These are phyloP conservation scores for Gonium pectorale DNA, from an alignment of 139 green algal species.

Conservation along the genomic window DNA sequence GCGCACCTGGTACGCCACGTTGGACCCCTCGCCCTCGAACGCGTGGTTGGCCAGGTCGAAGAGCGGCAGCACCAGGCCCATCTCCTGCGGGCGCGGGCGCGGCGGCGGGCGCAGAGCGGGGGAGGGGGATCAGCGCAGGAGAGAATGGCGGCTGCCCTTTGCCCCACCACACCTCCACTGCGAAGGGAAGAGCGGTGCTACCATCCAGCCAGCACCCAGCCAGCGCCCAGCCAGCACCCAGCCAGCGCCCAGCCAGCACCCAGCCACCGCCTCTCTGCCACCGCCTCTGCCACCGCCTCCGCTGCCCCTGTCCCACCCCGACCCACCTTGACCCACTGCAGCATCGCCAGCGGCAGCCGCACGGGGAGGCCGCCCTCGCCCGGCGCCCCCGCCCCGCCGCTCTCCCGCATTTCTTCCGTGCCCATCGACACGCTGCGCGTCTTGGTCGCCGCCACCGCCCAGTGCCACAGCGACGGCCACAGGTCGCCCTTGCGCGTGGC, in stretches of 20 bases:
- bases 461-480: slow-evolving; percentile 32
- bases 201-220: neutral
- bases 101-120: neutral
- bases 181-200: too few relatives aligned
- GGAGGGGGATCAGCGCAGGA: neutral
- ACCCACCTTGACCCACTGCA: slow-evolving; percentile 19
- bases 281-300: neutral
- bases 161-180: too few relatives aligned
- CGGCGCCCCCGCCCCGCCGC: neutral
- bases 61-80: slow-evolving; percentile 20
- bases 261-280: too few relatives aligned
- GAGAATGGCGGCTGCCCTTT: too few relatives aligned
- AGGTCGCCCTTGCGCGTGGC: too few relatives aligned
- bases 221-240: too few relatives aligned
- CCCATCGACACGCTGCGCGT: slow-evolving; percentile 8
- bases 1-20: slow-evolving; percentile 13
- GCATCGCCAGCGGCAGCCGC: slow-evolving; percentile 1
- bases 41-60: slow-evolving; percentile 40
- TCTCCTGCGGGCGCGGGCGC: neutral
- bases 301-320: neutral
- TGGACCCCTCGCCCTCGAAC: neutral
- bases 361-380: neutral
- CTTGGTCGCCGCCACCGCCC: slow-evolving; percentile 21
- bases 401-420: slow-evolving; percentile 4
- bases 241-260: too few relatives aligned